These are phyloP conservation scores for Vitis labrusca DNA, from an alignment of 164 flowering plant genomes.

Conservation along the genomic window DNA sequence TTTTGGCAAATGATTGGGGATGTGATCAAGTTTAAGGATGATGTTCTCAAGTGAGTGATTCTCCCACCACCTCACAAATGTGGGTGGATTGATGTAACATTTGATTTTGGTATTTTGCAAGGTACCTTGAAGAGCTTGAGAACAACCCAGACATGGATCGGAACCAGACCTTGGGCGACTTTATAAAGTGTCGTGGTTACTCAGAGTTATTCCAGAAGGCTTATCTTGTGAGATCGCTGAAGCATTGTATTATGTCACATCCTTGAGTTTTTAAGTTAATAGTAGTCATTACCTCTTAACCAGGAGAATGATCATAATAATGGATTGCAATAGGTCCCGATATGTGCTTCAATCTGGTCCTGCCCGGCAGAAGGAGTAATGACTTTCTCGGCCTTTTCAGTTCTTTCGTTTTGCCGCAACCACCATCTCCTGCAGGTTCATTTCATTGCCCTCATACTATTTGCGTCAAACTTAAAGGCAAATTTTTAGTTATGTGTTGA, in stretches of 20 bases:
- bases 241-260: background rate
- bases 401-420: conserved; percentile 90
- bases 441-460: background rate
- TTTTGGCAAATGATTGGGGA: conserved; percentile 87
- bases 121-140: conserved; percentile 80
- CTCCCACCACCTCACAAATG: background rate
- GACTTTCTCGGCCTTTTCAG: conserved; percentile 80
- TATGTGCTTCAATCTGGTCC: conserved; percentile 93
- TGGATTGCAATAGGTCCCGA: conserved; percentile 54
- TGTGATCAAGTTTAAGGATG: conserved; percentile 71
- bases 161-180: conserved; percentile 77
- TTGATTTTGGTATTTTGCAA: conserved; percentile 15
- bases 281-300: background rate
- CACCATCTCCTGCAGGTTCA: conserved; percentile 92
- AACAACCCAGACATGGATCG: conserved; percentile 78
- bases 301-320: background rate
- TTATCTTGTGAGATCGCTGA: conserved; percentile 67
- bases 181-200: conserved; percentile 69
- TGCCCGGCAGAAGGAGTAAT: conserved; percentile 76
- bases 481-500: background rate
- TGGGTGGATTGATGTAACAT: background rate
- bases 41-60: conserved; percentile 52
- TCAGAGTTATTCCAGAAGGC: conserved; percentile 85
- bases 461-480: background rate
- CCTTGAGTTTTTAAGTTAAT: background rate